phyloP scores from a whole-genome alignment of 345 rosid genomes.

The Turnera subulata region DNA sequence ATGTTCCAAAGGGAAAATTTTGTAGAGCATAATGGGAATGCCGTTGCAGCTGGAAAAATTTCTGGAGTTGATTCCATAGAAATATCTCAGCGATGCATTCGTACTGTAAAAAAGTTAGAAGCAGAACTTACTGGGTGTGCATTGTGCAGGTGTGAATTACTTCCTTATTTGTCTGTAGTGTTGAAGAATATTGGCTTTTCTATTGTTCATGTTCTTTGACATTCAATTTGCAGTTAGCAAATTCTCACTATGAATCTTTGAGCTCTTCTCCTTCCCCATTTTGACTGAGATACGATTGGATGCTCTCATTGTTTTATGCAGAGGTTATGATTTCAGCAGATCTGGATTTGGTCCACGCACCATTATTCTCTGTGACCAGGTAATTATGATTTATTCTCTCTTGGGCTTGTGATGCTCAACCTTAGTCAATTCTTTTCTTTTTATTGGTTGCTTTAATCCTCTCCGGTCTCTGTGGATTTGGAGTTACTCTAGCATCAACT shows the following conservation, averaged over 20 bases:
- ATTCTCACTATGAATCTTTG: not conserved
- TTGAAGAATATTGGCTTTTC: constrained; percentile 5
- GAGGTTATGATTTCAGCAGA: constrained; percentile 68
- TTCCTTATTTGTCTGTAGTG: constrained; percentile 11
- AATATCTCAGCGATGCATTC: constrained; percentile 79
- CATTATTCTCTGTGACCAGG: constrained; percentile 94
- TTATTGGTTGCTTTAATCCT: too few relatives aligned
- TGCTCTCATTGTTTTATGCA: constrained; percentile 24
- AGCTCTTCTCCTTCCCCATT: not conserved
- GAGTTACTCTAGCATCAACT: too few relatives aligned
- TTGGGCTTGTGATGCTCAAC: too few relatives aligned
- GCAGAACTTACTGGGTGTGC: constrained; percentile 75
- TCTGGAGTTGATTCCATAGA: constrained; percentile 79
- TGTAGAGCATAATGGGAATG: constrained; percentile 66
- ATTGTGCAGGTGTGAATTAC: constrained; percentile 63
- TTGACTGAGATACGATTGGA: constrained; percentile 1
- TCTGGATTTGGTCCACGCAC: constrained; percentile 70
- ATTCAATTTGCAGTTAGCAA: constrained; percentile 1
- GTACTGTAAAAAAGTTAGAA: constrained; percentile 62
- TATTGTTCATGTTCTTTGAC: not conserved
- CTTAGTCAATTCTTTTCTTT: too few relatives aligned
- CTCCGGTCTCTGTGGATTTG: too few relatives aligned
- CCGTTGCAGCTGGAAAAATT: constrained; percentile 85
- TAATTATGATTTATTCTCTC: constrained; percentile 17
- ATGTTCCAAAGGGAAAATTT: constrained; percentile 57